Base-by-base conservation (phyloP, 2,329 filamentous ascomycete genomes). In the Seiridium unicorne region DNA sequence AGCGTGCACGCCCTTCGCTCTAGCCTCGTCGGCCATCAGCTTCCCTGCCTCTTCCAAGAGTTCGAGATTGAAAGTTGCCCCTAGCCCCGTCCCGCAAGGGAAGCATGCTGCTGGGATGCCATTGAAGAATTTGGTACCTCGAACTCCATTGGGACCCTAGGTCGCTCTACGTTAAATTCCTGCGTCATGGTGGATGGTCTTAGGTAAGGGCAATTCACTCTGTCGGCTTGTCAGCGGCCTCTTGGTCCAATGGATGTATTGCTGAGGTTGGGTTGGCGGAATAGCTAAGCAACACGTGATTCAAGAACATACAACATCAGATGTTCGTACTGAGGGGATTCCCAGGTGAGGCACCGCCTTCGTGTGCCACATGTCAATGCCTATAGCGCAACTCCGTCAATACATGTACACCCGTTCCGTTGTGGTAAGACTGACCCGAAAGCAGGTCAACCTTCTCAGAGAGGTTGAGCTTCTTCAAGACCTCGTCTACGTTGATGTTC, bases 301-400 rank as follows among this genome's bases (percentile, higher is more conserved):
- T 26, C 18, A 26, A 26, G 44, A 7, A 46, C 44, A 6, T 13
- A 46, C 34, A 8, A 55, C 55, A 66, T 91, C 89, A 44, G 85
- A 84, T 51, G 88, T 79, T 53, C 88, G 84, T 38, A 90, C 77
- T 0, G 87, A 85, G 5, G 88, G 88, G 40, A 90, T 80, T 1
- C 84, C 83, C 66, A 87, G 81, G 31, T 84, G 71, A 8, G 84
- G 84, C 5, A 90, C 76, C 11, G 83, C 72, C 65, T 84, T 83
- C 40, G 88, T 89, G 68, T 89, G 86, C 88, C 88, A 91, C 68
- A 89, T 89, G 73, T 90, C 88, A 64, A 83, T 81, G 60, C 86
- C 86, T 83, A 59, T 35, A 1, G 18, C 18, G 18, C 18, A 26
- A 26, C 18, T 26, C 18, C 18, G 18, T 26, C 18, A 26, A 26